Base-by-base conservation (phyloP, 179 eudicot species). In the Monotropa hypopitys region DNA sequence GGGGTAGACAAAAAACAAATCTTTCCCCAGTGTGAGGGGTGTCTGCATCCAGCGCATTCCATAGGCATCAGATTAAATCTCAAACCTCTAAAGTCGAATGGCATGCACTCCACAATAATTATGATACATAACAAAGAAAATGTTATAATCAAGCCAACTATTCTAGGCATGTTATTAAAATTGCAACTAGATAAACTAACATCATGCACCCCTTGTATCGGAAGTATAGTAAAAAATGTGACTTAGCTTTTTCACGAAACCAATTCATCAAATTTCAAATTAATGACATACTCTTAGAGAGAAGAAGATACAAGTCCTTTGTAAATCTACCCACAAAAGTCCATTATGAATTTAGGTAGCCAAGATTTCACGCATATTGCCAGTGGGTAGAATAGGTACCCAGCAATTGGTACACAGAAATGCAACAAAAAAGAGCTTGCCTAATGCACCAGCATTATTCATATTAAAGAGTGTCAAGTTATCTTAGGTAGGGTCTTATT, bases 11-110 rank as follows among this genome's bases (percentile, higher is more conserved):
- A 83, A 76, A 86, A 94, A 77, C 98, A 94, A 2, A 94, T 68
- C 76, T 85, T 91, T 79, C 98, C 98, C 97, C 98, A 94, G 80
- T 92, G 97, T 18, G 97, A 94, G 20, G 97, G 98, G 80, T 94
- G 97, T 12, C 98, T 94, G 87, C 83, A 85, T 61, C 40, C 75
- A 75, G 28, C 72, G 79, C 49, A 80, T 70, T 76, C 63, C 28
- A 38, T 21, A 13, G 23, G 46, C 49, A 71, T 70, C 26, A 59
- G 28, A 30, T 70, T 47, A 69, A 40, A 38, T 42, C 32, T 65
- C 26, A 53, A 57, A 68, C 32, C 61, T 32, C n/a, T 11, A 75
- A 56, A 68, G 33, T 59, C 43, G 56, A 33, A 33, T 42, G 40
- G 42, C 23, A 11, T 54, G 0, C 21, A 18, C 62, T 65, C 62